Base-by-base conservation (phyloP, 129 eudicot genomes). In the Ambrosia artemisiifolia region DNA sequence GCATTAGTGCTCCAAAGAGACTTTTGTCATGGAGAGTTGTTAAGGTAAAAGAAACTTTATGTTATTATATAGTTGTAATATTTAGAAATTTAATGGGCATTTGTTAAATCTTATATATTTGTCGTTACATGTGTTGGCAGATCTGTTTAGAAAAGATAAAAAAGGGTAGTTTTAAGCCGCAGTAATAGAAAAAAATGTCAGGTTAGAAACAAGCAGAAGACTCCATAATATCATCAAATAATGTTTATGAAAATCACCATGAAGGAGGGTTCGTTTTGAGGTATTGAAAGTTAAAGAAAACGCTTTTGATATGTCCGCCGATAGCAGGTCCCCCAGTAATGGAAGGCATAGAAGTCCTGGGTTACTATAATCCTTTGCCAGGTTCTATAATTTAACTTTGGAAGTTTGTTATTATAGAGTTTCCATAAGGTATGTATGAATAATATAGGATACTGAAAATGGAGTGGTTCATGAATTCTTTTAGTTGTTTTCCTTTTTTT, bases 151-250 rank as follows among this genome's bases (percentile, higher is more conserved):
- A 66, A 16, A 75, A 61, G 61, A 73, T 48, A 62, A 33, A 44
- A 60, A 61, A 43, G 5, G 46, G 28, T 24, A 14, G 20, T 47
- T 24, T 53, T 38, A 20, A 42, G 56, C 34, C 57, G 30, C 53
- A 7, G 24, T 44, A 70, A 68, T 32, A 65, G 66, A 63, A 83
- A 78, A 85, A 60, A 86, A 92, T 88, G 96, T 79, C 83, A 91
- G 66, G 73, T 65, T 75, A 82, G 76, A 92, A 88, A 84, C 96
- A 85, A 87, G 95, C 86, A 85, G 96, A 92, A 78, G 96, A 89
- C 75, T 86, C 96, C 14, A 92, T 89, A 60, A 88, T 87, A 17
- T 53, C 96, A 48, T 85, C 79, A 66, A 85, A 78, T 76, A 86
- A 24, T 24, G 28, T 75, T n/a, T 76, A 87, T 17, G 98, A 83